These are phyloP conservation scores for Ottelia alismoides DNA, from an alignment of 106 monocot species.

Conservation along the genomic window DNA sequence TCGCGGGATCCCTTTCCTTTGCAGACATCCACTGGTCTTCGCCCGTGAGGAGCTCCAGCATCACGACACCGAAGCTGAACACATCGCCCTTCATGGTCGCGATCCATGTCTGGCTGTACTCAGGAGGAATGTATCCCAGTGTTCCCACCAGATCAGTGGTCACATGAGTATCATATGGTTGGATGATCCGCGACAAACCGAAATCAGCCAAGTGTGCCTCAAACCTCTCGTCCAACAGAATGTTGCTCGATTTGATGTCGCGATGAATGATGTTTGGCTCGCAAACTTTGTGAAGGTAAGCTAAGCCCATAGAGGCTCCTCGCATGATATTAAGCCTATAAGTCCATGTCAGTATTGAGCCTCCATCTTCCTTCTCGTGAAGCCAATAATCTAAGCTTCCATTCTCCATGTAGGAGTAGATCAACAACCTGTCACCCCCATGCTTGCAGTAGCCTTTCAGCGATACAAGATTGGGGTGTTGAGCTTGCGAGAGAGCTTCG, in stretches of 20 bases:
- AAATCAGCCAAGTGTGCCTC: slow-evolving; percentile 20
- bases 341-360: slow-evolving; percentile 6
- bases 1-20: slow-evolving; percentile 8
- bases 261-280: slow-evolving; percentile 22
- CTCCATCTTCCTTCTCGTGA: slow-evolving; percentile 14
- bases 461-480: slow-evolving; percentile 18
- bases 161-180: slow-evolving; percentile 19
- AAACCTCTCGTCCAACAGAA: slow-evolving; percentile 15
- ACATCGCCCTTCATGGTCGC: slow-evolving; percentile 19
- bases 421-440: slow-evolving; percentile 9
- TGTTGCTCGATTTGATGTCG: slow-evolving; percentile 27
- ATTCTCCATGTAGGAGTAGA: slow-evolving; percentile 23
- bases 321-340: slow-evolving; percentile 8
- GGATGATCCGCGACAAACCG: slow-evolving; percentile 15
- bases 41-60: slow-evolving; percentile 20
- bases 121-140: slow-evolving; percentile 22
- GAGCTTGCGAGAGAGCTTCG: slow-evolving; percentile 12
- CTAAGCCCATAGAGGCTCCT: slow-evolving; percentile 15
- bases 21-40: slow-evolving; percentile 18
- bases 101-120: slow-evolving; percentile 13
- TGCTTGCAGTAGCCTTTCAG: slow-evolving; percentile 19
- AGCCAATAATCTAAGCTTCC: slow-evolving; percentile 27
- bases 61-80: slow-evolving; percentile 23
- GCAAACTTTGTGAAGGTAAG: slow-evolving; percentile 11
- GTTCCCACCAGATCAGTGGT: slow-evolving; percentile 21